Evolutionary conservation across 129 eudicot species (phyloP), one percentile per base, ranked within the genome.

Genomic region (Chrysanthemum lavandulifolium): DNA sequence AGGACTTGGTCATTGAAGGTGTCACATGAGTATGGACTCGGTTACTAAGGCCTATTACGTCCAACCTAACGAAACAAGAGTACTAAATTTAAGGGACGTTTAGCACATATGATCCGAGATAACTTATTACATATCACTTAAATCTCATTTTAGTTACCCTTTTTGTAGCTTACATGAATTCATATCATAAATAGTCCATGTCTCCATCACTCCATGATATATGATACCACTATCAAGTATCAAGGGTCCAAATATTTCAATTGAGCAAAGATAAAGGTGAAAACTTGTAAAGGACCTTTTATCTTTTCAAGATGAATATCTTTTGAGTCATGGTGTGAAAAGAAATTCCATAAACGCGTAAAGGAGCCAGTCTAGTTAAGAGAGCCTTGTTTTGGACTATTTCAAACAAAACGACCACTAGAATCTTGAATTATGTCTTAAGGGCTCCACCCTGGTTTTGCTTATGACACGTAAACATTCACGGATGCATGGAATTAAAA

Each of bases 301-400:
- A 29, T 45, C 36, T 45, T 72, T 78, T 47, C 45, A 33, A 48
- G 51, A 61, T 61, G 23, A 55, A 77, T 77, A 12, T 29, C 14
- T 76, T 69, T 51, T 48, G 67, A 25, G 65, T 60, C 43, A 60
- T 25, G 15, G 65, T 27, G 29, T 65, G 51, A 21, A 58, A 78
- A 65, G 59, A 47, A 71, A 72, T 63, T 57, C 67, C 54, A 15
- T n/a, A 45, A 62, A 78, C 82, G 78, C 82, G 82, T 78, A 45
- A 65, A 47, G 68, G 18, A 21, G 31, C 7, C 66, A 33, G 58
- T 40, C 65, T 33, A 25, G 64, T 60, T 15, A 66, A 66, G 6
- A 33, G 67, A 78, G 33, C 68, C 73, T 14, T 19, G 63, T 14
- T 27, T 48, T 71, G 68, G 81, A 72, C 78, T 31, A 3, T 72